Conservation (phyloP, 225 moss, liverwort and hornwort species). For the Pseudoscleropodium purum region DNA sequence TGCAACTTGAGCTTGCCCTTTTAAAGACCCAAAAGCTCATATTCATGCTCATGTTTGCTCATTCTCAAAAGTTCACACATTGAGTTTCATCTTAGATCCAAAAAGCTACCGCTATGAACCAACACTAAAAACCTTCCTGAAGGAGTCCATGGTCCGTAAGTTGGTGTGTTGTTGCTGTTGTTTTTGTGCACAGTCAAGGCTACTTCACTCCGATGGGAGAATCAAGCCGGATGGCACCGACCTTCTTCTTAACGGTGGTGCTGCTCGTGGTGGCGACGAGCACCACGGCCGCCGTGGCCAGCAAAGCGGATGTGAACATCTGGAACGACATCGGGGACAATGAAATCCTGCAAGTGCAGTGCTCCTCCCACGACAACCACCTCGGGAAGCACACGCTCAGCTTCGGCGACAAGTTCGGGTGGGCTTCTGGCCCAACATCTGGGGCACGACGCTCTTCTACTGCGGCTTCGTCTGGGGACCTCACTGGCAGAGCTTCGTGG, state of each 20-base stretch:
- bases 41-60: too few species aligned
- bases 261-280: background rate
- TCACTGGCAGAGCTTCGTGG: background rate
- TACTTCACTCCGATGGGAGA: background rate
- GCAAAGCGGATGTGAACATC: background rate
- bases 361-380: background rate
- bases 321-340: background rate
- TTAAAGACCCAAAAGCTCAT: background rate
- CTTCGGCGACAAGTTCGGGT: background rate
- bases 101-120: background rate
- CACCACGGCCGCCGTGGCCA: background rate
- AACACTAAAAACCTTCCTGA: too few species aligned
- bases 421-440: background rate
- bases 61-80: background rate
- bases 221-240: background rate
- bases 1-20: background rate
- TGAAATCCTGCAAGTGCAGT: background rate
- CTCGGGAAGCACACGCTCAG: background rate
- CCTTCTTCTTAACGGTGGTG: background rate
- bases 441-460: background rate
- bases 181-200: background rate
- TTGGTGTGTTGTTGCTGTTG: background rate
- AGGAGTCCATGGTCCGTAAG: background rate
- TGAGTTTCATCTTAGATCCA: background rate
- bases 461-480: background rate